Evolutionary conservation across 2,329 filamentous ascomycete genomes (phyloP).

Genomic region (Davidsoniella eucalypti): DNA sequence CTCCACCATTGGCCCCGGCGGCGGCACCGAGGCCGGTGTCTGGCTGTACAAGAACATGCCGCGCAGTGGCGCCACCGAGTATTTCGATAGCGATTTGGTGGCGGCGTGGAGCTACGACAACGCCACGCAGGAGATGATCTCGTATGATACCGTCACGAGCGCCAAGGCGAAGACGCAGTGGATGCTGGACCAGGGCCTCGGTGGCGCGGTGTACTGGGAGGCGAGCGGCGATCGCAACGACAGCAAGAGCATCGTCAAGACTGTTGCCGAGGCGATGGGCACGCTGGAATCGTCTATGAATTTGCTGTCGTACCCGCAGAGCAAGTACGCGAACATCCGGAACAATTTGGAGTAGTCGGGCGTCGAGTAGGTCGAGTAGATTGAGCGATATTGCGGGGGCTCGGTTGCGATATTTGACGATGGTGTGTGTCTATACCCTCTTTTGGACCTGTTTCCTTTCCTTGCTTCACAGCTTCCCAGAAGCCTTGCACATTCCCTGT

Average conservation of each 20-base stretch:
- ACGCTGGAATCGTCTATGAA: slow-evolving; percentile 34
- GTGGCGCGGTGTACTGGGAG: slow-evolving; percentile 77
- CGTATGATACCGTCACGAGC: slow-evolving; percentile 48
- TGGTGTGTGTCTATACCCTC: neutral
- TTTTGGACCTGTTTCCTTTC: neutral
- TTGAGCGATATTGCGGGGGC: too few species aligned
- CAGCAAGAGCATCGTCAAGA: slow-evolving; percentile 39
- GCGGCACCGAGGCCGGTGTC: slow-evolving; percentile 55
- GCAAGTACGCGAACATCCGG: slow-evolving; percentile 41
- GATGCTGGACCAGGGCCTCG: slow-evolving; percentile 42
- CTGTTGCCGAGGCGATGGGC: slow-evolving; percentile 30
- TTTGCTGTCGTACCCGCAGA: slow-evolving; percentile 37
- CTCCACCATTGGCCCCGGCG: slow-evolving; percentile 43
- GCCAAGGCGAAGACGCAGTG: slow-evolving; percentile 46
- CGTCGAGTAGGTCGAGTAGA: too few species aligned
- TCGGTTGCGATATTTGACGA: neutral
- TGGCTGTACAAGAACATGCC: slow-evolving; percentile 75
- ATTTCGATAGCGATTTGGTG: slow-evolving; percentile 38
- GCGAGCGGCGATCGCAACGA: slow-evolving; percentile 46
- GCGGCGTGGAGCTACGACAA: slow-evolving; percentile 58
- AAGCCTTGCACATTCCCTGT: neutral
- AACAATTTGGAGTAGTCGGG: slow-evolving; percentile 18
- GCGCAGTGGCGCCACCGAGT: slow-evolving; percentile 37
- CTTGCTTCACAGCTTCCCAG: neutral
- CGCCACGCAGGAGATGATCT: slow-evolving; percentile 43